Evolutionary conservation across 2,329 filamentous ascomycete genomes (phyloP), one percentile per base, ranked within the genome.

Genomic region (Neopestalotiopsis rosae): DNA sequence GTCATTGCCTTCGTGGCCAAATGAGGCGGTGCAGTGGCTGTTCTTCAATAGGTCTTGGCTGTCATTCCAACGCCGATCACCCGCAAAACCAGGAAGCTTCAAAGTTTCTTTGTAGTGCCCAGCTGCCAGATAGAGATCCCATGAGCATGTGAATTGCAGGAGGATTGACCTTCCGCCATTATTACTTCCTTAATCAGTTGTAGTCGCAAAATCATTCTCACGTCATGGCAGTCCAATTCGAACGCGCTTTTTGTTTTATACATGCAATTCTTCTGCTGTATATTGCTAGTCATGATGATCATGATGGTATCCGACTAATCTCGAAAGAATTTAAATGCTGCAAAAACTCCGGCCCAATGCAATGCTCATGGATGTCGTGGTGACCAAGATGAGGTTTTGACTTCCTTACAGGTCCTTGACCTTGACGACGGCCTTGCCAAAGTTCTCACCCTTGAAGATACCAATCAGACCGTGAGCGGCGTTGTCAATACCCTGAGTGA

Each of bases 351-450:
- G 61, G 34, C 61, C 61, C 61, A 64, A 64, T 64, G 61, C 61
- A 64, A 64, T 64, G 40, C 28, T 52, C 40, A 14, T 38, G 3
- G 24, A 42, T 28, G 13, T 62, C 30, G n/a, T 38, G 30, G 57
- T 7, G 28, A 12, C 17, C 32, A n/a, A 42, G 14, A 32, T 17
- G 38, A 9, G 20, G 20, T 38, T 45, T 52, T 14, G 3, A 28
- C 24, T 28, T 28, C 24, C 24, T 63, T 56, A 65, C n/a, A 65
- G n/a, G 59, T 67, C 34, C 59, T 68, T 71, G 20, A 88, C 80
- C 84, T 93, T 92, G 75, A 96, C 76, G 28, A 96, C 88, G 17
- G 93, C 92, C 88, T 97, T 97, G 74, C 94, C 94, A 81, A 94
- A 93, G 84, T 97, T 97, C 80, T 92, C 87, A 62, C 94, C 94